phyloP scores from a whole-genome alignment of 2,329 filamentous ascomycete genomes.

The Hysterium pulicare region DNA sequence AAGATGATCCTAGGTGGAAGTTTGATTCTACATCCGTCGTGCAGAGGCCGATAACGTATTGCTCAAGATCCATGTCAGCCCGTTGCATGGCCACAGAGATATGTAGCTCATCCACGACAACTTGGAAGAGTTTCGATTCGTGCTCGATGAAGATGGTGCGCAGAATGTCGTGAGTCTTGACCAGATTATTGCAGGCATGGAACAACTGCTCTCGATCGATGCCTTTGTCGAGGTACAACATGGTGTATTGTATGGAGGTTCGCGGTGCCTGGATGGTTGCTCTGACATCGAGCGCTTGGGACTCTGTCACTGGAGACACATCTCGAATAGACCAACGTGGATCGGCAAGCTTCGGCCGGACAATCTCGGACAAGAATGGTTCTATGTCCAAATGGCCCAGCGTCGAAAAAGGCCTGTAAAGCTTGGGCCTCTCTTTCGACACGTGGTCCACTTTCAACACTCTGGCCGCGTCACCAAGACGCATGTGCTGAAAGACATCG shows the following conservation, averaged over 20 bases:
- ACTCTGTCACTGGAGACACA: conserved; percentile 56
- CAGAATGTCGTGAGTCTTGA: conserved; percentile 61
- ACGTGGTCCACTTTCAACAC: no score
- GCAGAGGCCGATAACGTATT: conserved; percentile 54
- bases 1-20: conserved; percentile 55
- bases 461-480: conserved; percentile 48
- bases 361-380: conserved; percentile 45
- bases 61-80: conserved; percentile 50
- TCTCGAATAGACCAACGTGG: conserved; percentile 52
- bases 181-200: conserved; percentile 53
- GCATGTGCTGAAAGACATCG: conserved; percentile 42
- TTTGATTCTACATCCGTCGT: conserved; percentile 54
- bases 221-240: conserved; percentile 57
- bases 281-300: conserved; percentile 58
- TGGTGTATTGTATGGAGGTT: conserved; percentile 62
- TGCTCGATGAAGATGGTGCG: conserved; percentile 61
- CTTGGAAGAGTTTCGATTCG: conserved; percentile 51
- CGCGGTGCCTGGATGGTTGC: conserved; percentile 57
- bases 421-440: no score
- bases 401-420: conserved; percentile 52
- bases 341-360: conserved; percentile 53
- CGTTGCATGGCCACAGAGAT: conserved; percentile 44
- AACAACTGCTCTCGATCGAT: conserved; percentile 51
- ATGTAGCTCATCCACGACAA: conserved; percentile 56
- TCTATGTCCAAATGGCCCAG: conserved; percentile 42